Conservation (phyloP, 148 eudicot genomes). For the Camellia sinensis region DNA sequence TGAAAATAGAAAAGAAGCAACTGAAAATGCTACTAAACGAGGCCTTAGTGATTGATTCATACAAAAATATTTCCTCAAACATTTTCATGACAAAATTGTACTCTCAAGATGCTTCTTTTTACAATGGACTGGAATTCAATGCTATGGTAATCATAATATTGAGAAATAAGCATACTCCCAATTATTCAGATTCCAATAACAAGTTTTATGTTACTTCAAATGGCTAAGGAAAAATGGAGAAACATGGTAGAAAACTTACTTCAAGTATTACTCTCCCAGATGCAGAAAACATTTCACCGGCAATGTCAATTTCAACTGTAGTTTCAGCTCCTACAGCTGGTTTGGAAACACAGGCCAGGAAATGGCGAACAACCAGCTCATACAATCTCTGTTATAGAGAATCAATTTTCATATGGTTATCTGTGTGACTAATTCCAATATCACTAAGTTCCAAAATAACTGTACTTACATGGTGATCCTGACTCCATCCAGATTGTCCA, state of each 20-base stretch:
- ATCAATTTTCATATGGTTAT: not conserved
- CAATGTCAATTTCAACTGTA: constrained; percentile 83
- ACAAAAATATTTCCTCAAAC: not conserved
- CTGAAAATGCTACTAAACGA: not conserved
- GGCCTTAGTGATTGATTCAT: not conserved
- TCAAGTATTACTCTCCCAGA: constrained; percentile 83
- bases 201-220: not conserved
- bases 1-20: too few relatives aligned
- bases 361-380: constrained; percentile 98
- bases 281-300: constrained; percentile 79
- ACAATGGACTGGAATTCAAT: not conserved
- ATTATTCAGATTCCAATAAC: not conserved
- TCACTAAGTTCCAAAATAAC: not conserved
- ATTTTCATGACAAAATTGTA: not conserved
- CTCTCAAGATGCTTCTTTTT: not conserved
- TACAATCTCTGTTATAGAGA: constrained; percentile 60
- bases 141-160: not conserved
- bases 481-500: constrained; percentile 92
- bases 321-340: constrained; percentile 99
- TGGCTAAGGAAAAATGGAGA: not conserved
- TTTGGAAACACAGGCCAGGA: constrained; percentile 95
- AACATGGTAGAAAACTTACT: constrained; percentile 39
- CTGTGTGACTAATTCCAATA: not conserved
- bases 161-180: not conserved
- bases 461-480: constrained; percentile 77